Conservation (phyloP, 345 rosid species). For the Camelina laxa region DNA sequence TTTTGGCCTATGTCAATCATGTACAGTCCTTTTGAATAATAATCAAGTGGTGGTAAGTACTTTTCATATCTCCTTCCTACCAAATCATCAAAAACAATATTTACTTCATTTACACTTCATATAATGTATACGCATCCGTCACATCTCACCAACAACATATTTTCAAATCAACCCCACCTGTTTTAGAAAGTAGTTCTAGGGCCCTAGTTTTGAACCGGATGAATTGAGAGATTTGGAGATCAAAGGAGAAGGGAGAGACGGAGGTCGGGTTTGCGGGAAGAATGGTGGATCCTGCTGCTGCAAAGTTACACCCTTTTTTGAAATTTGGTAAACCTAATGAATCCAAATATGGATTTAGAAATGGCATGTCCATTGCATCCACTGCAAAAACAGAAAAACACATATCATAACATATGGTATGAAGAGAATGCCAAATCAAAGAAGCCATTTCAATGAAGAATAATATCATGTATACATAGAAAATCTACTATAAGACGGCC, state of each 20-base stretch:
- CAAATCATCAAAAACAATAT: slow-evolving; percentile 13
- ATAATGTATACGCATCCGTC: neutral
- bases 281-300: slow-evolving; percentile 85
- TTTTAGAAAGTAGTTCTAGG: slow-evolving; percentile 63
- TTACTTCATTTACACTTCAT: slow-evolving; percentile 30
- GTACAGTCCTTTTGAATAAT: slow-evolving; percentile 70
- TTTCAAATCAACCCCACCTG: slow-evolving; percentile 34
- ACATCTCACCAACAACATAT: slow-evolving; percentile 12
- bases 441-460: slow-evolving; percentile 6
- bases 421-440: slow-evolving; percentile 2
- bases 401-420: neutral
- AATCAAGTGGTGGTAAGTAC: slow-evolving; percentile 74
- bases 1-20: slow-evolving; percentile 96
- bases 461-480: slow-evolving; percentile 52
- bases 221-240: slow-evolving; percentile 83
- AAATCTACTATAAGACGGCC: slow-evolving; percentile 84
- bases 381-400: slow-evolving; percentile 49
- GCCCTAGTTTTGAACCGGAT: slow-evolving; percentile 73
- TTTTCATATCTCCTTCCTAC: slow-evolving; percentile 59
- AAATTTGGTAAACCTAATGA: slow-evolving; percentile 82
- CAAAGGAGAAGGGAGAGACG: slow-evolving; percentile 80
- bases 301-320: slow-evolving; percentile 85
- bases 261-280: slow-evolving; percentile 75
- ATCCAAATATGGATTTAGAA: slow-evolving; percentile 86
- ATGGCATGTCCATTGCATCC: slow-evolving; percentile 95